These are phyloP conservation scores for Coccinonectria pachysandricola DNA, from an alignment of 2,329 filamentous ascomycete species.

Conservation along the genomic window DNA sequence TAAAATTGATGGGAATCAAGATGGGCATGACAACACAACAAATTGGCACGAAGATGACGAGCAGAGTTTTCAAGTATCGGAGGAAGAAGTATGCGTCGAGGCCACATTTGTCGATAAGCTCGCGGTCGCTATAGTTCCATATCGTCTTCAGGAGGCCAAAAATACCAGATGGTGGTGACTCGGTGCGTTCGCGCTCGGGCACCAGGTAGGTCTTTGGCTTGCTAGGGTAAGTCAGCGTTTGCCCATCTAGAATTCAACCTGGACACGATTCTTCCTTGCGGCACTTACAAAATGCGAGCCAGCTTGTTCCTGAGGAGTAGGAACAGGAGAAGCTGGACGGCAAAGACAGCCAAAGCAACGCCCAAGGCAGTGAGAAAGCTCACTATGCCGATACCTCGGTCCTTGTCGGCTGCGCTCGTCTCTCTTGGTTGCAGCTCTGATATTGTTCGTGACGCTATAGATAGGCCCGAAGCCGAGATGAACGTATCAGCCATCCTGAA, in stretches of 20 bases:
- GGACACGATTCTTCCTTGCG: no score
- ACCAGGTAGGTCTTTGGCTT: conserved; percentile 81
- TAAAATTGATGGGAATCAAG: conserved; percentile 72
- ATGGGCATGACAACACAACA: conserved; percentile 71
- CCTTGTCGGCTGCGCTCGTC: conserved; percentile 26
- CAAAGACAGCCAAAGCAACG: conserved; percentile 53
- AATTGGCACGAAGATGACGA: conserved; percentile 86
- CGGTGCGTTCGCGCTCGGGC: conserved; percentile 71
- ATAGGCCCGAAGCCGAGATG: no score
- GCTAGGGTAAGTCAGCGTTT: conserved; percentile 28
- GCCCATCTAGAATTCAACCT: no score
- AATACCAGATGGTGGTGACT: conserved; percentile 53
- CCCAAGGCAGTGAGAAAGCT: conserved; percentile 54
- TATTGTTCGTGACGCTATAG: no score
- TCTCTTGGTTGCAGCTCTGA: no score
- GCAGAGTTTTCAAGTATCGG: conserved; percentile 65
- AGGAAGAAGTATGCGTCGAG: conserved; percentile 97
- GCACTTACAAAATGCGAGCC: conserved; percentile 67
- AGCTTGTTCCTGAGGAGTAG: conserved; percentile 67
- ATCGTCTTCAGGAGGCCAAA: conserved; percentile 46
- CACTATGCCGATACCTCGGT: conserved; percentile 31
- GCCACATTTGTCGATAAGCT: conserved; percentile 90
- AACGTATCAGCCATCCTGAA: no score
- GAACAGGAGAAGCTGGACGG: conserved; percentile 59
- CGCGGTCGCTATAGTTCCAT: conserved; percentile 59